Percentiles rank a stretch among this genome's conserved stretches.
These are phyloP conservation scores for Rubia tinctorum DNA, from an alignment of 305 asterid genomes.

Conservation along the genomic window DNA sequence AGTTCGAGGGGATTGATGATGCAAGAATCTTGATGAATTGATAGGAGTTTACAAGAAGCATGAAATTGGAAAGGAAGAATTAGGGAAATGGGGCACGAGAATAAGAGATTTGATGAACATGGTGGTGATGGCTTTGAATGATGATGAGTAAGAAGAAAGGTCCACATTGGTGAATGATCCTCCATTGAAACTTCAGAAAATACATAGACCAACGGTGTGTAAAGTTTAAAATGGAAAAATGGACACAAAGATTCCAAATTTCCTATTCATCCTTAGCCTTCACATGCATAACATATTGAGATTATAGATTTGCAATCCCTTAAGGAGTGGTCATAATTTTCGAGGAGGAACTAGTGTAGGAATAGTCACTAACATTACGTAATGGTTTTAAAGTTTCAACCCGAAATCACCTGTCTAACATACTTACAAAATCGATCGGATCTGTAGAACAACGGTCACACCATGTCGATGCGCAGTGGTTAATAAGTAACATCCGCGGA, in stretches of 20 bases:
- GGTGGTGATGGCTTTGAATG: constrained; percentile 15
- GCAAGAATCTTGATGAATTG: neutral
- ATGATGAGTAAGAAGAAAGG: constrained; percentile 8
- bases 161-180: constrained; percentile 2
- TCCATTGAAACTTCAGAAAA: neutral
- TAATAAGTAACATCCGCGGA: too few species aligned
- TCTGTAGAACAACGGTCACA: too few species aligned
- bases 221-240: neutral
- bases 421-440: too few species aligned
- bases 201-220: too few species aligned
- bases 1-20: constrained; percentile 7
- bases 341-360: too few species aligned
- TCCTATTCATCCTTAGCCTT: neutral
- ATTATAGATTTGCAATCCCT: too few species aligned
- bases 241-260: neutral
- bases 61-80: constrained; percentile 8
- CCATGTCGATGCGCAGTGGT: too few species aligned
- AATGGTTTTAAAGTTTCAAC: too few species aligned
- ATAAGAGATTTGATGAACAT: constrained; percentile 5
- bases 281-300: too few species aligned
- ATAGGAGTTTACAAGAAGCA: constrained; percentile 9
- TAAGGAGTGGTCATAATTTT: neutral
- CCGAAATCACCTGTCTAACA: too few species aligned
- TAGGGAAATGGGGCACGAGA: constrained; percentile 3
- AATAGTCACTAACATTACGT: too few species aligned